Evolutionary conservation across 306 rosid species (phyloP).

Genomic region (Cercis canadensis): DNA sequence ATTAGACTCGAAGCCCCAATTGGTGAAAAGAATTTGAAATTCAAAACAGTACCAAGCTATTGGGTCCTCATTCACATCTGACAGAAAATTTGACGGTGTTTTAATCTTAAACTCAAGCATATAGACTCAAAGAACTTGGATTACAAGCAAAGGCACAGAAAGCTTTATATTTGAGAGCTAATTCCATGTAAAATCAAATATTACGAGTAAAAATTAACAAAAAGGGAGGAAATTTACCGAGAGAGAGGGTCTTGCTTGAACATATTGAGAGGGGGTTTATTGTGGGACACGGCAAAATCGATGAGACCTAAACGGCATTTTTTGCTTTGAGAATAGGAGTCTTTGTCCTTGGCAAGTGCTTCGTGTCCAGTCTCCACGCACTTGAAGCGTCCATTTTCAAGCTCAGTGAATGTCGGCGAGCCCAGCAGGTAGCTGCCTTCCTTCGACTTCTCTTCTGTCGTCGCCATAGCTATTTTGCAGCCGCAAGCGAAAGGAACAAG

Average conservation of each 20-base stretch:
- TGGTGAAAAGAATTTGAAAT: background rate
- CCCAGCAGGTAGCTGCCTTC: constrained; percentile 82
- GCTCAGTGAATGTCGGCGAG: constrained; percentile 69
- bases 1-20: too few relatives aligned
- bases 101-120: too few relatives aligned
- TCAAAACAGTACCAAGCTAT: background rate
- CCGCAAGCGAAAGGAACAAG: background rate
- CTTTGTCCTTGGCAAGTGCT: constrained; percentile 64
- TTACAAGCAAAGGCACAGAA: background rate
- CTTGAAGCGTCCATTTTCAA: constrained; percentile 76
- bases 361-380: constrained; percentile 92
- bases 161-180: too few relatives aligned
- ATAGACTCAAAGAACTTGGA: background rate
- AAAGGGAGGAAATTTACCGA: constrained; percentile 51
- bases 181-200: background rate
- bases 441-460: constrained; percentile 42
- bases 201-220: background rate
- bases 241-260: constrained; percentile 79
- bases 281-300: constrained; percentile 63
- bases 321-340: constrained; percentile 71
- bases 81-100: too few relatives aligned
- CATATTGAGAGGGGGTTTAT: constrained; percentile 78
- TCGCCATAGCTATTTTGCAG: constrained; percentile 43
- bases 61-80: too few relatives aligned
- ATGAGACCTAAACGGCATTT: constrained; percentile 92